Percentiles rank a stretch among this genome's conserved stretches.
phyloP scores from a whole-genome alignment of 805 yeast genomes.

The Ogataea paraovalis region DNA sequence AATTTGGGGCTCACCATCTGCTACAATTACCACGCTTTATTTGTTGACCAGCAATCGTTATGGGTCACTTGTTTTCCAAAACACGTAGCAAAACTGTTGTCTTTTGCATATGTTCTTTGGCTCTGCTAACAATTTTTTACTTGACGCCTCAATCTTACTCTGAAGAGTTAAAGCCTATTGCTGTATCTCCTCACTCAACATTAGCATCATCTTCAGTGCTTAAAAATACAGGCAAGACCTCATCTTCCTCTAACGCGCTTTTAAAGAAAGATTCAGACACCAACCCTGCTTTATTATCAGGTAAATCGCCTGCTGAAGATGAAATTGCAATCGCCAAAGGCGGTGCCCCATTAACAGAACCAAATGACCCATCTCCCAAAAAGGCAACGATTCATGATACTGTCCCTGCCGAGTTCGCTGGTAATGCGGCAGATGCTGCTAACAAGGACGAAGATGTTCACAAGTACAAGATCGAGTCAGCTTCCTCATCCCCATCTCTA shows the following conservation, averaged over 20 bases:
- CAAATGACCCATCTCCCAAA: background rate
- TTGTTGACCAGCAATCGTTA: too few species aligned
- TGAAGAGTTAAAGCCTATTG: slow-evolving; percentile 4
- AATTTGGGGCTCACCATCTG: too few species aligned
- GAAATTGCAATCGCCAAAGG: background rate
- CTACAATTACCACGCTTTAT: too few species aligned
- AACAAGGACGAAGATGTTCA: background rate
- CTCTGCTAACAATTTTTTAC: slow-evolving; percentile 4
- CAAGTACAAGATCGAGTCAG: background rate
- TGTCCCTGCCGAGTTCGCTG: background rate
- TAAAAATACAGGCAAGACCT: background rate
- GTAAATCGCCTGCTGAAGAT: background rate
- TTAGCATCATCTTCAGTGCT: background rate
- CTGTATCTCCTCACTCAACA: background rate
- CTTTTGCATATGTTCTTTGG: background rate
- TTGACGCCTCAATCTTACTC: slow-evolving; percentile 7
- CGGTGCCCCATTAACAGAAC: background rate
- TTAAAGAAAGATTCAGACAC: background rate
- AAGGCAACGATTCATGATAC: background rate
- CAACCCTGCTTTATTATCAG: background rate
- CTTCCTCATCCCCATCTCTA: background rate
- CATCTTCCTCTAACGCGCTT: background rate
- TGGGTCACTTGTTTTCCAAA: background rate
- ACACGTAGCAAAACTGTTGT: background rate
- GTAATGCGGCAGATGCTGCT: slow-evolving; percentile 1